phyloP scores from a whole-genome alignment of 345 rosid species.

The Nephelium lappaceum region DNA sequence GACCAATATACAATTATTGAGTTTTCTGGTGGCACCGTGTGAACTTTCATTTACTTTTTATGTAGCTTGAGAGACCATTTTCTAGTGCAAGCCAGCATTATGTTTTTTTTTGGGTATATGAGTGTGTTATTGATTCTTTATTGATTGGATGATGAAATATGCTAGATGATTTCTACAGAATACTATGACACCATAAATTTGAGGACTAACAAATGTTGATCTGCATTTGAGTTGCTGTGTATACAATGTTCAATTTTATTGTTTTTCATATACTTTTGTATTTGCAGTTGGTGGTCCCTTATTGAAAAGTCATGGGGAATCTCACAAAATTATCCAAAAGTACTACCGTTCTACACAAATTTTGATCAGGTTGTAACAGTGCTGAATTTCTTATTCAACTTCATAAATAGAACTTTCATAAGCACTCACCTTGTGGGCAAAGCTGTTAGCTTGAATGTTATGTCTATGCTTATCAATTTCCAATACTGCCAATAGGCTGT shows the following conservation, averaged over 20 bases:
- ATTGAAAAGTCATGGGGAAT: constrained; percentile 83
- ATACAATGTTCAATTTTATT: neutral
- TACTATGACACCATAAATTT: neutral
- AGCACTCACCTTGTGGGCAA: neutral
- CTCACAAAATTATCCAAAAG: constrained; percentile 58
- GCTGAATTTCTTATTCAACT: neutral
- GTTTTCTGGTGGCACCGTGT: neutral
- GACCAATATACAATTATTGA: neutral
- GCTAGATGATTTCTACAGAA: neutral
- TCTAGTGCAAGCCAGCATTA: neutral
- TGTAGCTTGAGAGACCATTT: neutral
- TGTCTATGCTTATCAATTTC: too few species aligned
- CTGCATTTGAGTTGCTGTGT: neutral
- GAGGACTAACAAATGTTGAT: neutral
- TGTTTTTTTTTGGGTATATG: too few species aligned
- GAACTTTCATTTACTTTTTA: too few species aligned
- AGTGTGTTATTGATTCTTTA: too few species aligned
- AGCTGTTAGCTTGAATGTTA: neutral
- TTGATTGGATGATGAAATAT: neutral
- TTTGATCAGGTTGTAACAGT: constrained; percentile 67
- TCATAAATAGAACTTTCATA: neutral
- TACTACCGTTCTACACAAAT: constrained; percentile 74
- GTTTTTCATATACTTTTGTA: neutral
- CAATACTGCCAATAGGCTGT: too few species aligned
- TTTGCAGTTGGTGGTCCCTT: constrained; percentile 81